These are phyloP conservation scores for Zostera marina DNA, from an alignment of 116 monocot species.

Conservation along the genomic window DNA sequence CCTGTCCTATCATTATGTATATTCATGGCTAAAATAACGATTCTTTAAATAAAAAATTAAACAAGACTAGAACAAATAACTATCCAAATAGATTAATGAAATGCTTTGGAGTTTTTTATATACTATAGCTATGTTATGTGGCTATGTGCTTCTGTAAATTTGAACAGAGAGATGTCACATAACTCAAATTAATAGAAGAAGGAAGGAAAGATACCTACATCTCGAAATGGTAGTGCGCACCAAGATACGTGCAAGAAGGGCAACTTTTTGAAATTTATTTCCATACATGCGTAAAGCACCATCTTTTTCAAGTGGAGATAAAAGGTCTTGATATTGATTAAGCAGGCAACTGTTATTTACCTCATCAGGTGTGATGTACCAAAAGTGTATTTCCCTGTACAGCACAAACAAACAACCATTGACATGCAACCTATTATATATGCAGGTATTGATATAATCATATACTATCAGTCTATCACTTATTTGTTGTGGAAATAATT, in stretches of 20 bases:
- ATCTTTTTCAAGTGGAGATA: slow-evolving; percentile 52
- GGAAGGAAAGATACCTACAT: slow-evolving; percentile 33
- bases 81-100: too few relatives aligned
- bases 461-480: too few relatives aligned
- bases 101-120: too few relatives aligned
- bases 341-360: slow-evolving; percentile 34
- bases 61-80: too few relatives aligned
- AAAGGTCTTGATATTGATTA: slow-evolving; percentile 38
- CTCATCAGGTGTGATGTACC: slow-evolving; percentile 65
- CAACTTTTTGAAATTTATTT: slow-evolving; percentile 32
- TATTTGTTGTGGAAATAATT: neutral
- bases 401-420: neutral
- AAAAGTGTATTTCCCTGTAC: slow-evolving; percentile 65
- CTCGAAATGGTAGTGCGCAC: slow-evolving; percentile 80
- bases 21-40: too few relatives aligned
- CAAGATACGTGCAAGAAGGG: slow-evolving; percentile 50
- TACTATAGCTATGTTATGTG: neutral
- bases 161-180: neutral
- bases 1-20: too few relatives aligned
- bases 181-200: neutral
- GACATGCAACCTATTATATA: neutral
- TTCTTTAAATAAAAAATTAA: too few relatives aligned
- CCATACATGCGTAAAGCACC: slow-evolving; percentile 29
- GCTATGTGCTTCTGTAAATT: neutral
- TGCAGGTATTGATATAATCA: neutral